Evolutionary conservation across 768 basidiomycete species (phyloP), one percentile per base, ranked within the genome.

Genomic region (Lepiota venenata): DNA sequence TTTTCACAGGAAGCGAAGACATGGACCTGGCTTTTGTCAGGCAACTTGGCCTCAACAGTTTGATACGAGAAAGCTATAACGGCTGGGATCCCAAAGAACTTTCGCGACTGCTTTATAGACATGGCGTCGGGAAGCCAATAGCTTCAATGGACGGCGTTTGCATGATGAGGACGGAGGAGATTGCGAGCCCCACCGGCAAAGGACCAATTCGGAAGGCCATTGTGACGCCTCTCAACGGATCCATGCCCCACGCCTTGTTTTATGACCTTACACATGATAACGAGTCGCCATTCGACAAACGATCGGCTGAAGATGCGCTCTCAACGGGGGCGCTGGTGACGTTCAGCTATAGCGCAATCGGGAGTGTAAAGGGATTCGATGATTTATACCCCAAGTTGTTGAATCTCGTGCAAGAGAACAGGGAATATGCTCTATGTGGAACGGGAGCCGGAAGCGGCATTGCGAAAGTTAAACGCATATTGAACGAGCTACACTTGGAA

Each of bases 231-330:
- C 79, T 95, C 48, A 82, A 88, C 53, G 97, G 97, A 5, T 93
- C 91, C 0, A 69, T 77, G 36, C 97, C 97, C 0, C 97, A 99
- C 65, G 93, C 97, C 0, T 79, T 98, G 32, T 78, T 98, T 64
- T 98, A 93, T 70, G 97, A 99, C 68, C 78, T 92, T 54, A 98
- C 97, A 1, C 97, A 99, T 70, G 97, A 99, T 72, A 99, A 99
- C 65, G 93, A 98, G 68, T 88, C 94, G 1, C 90, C 88, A 1
- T 69, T 87, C 12, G 82, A 92, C 71, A 98, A 96, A 69, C 85
- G 93, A 36, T 88, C 90, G 1, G 92, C 95, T 6, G 93, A 98
- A 68, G 94, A 98, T 68, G 89, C 93, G 0, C 81, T 99, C n/a
- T 87, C 93, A 7, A 93, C 92, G 0, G 97, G 91, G 2, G 92